A percentile compares a stretch with the other conserved stretches of the same genome.
Conservation (phyloP, 139 green algal species). For the Tetratostichococcus sp. region DNA sequence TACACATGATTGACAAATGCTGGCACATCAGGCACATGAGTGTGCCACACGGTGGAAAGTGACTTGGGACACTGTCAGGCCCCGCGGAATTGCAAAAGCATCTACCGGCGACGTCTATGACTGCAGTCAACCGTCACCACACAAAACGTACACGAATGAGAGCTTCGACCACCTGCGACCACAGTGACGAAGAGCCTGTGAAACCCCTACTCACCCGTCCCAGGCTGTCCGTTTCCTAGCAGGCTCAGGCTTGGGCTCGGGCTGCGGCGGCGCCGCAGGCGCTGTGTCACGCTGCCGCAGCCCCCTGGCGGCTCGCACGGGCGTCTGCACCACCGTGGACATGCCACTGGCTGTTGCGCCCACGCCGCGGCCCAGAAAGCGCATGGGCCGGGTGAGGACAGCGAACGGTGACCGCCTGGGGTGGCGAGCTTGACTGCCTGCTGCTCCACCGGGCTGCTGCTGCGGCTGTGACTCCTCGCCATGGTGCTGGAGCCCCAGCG, state of each 20-base stretch:
- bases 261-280: not conserved
- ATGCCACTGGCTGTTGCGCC: not conserved
- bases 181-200: too few species aligned
- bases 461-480: not conserved
- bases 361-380: not conserved
- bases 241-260: not conserved
- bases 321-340: not conserved
- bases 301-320: not conserved
- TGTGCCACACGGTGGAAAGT: too few species aligned
- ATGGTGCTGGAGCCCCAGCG: not conserved
- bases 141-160: too few species aligned
- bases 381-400: not conserved
- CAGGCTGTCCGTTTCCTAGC: not conserved
- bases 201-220: constrained; percentile 1
- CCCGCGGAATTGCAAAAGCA: too few species aligned
- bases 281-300: not conserved
- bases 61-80: too few species aligned
- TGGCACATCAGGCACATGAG: too few species aligned
- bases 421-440: not conserved
- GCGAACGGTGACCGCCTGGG: not conserved
- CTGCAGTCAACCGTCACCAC: too few species aligned
- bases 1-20: too few species aligned
- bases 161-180: too few species aligned
- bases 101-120: too few species aligned
- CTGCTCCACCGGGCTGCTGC: not conserved